Base-by-base conservation (phyloP, 2,329 filamentous ascomycete species). In the Keithomyces neogunnii region DNA sequence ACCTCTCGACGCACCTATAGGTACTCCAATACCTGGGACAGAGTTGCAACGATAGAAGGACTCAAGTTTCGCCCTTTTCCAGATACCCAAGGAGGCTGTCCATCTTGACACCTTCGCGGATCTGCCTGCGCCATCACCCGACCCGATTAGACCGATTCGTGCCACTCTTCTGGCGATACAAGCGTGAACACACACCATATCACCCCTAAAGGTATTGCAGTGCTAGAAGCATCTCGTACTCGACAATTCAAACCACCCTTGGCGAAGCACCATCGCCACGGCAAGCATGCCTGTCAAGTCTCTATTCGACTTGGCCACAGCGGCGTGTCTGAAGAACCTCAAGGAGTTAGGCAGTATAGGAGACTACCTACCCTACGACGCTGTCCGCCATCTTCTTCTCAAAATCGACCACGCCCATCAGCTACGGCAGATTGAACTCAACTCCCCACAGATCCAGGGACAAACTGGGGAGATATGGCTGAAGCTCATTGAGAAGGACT, bases 401-500 rank as follows among this genome's bases (percentile, higher is more conserved):
- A 84, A 83, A 52, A 73, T 97, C 51, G 82, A 86, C 50, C 85
- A 78, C 56, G 84, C 90, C 1, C 70, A 78, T 44, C 90, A 95
- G 65, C 81, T 97, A 33, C 84, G 81, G 60, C 63, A 76, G 51
- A 77, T 96, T 53, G 91, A 96, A 69, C 55, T 77, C 48, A 82
- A 84, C 62, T 91, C 85, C 4, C 88, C 89, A 0, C 88, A 95
- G 56, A 77, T 96, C 48, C 74, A 80, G 54, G 81, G 82, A 38
- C 75, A 86, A 51, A 84, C 84, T 39, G 77, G 73, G 26, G 86
- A 90, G 59, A 73, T 92, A 55, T 96, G 92, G 92, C 69, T 82
- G 42, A 78, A 80, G 31, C 80, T 96, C 61, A 93, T 97, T 66
- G 78, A 81, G 48, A 81, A 83, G 46, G 84, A 96, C 60, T 88